phyloP scores from a whole-genome alignment of 1,284 basidiomycete genomes.

The Neonothopanus nambi region DNA sequence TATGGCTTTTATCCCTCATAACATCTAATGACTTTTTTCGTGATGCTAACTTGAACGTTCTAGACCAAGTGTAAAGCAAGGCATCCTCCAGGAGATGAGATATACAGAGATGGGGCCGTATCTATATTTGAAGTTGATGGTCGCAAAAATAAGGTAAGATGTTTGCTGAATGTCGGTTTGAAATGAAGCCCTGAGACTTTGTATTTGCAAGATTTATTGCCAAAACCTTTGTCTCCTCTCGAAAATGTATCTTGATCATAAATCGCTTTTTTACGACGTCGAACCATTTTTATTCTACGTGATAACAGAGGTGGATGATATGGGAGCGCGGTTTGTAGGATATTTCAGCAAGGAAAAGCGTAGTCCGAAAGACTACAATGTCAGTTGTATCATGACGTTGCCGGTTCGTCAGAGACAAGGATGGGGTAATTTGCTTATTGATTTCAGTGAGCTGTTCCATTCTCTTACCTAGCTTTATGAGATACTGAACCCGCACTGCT shows the following conservation, averaged over 20 bases:
- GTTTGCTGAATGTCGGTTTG: background rate
- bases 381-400: conserved; percentile 99
- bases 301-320: conserved; percentile 89
- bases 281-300: conserved; percentile 99
- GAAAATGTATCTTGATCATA: conserved; percentile 99
- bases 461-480: conserved; percentile 2
- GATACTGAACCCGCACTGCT: background rate
- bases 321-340: conserved; percentile 93
- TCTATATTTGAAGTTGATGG: conserved; percentile 99
- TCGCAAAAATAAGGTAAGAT: conserved; percentile 86
- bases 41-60: conserved; percentile 13
- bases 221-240: conserved; percentile 98
- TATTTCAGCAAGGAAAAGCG: conserved; percentile 99
- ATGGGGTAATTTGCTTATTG: conserved; percentile 94
- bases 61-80: conserved; percentile 94
- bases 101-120: conserved; percentile 87
- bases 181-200: background rate
- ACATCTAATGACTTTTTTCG: background rate
- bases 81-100: conserved; percentile 98
- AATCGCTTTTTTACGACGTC: conserved; percentile 99
- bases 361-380: conserved; percentile 93
- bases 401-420: conserved; percentile 93
- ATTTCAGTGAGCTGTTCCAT: conserved; percentile 80
- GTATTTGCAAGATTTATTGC: conserved; percentile 83
- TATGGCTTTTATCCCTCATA: no score